Evolutionary conservation across 768 basidiomycete species (phyloP).

Genomic region (Suillus subaureus): DNA sequence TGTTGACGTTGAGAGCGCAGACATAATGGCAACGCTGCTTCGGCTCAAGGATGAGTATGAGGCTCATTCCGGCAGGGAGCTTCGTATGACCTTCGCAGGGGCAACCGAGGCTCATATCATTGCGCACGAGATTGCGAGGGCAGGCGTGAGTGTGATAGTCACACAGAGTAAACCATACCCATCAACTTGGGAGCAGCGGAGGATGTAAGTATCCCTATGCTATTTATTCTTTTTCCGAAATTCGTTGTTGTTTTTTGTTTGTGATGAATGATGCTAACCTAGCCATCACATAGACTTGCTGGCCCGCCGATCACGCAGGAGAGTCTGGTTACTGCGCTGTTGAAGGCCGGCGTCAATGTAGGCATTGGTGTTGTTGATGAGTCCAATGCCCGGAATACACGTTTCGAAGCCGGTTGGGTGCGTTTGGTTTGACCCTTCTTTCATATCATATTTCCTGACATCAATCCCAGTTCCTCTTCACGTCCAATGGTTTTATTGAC

Average conservation of each 20-base stretch:
- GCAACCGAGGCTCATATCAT: conserved; percentile 67
- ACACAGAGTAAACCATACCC: conserved; percentile 66
- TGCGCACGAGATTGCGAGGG: conserved; percentile 66
- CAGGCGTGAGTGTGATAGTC: conserved; percentile 73
- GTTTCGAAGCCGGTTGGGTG: conserved; percentile 44
- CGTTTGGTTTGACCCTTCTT: conserved; percentile 8
- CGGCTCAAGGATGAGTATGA: conserved; percentile 71
- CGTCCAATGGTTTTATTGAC: conserved; percentile 41
- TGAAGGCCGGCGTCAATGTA: conserved; percentile 63
- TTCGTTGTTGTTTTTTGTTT: too few relatives aligned
- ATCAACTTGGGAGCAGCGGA: conserved; percentile 59
- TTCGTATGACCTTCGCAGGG: conserved; percentile 65
- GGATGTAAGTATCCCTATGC: conserved; percentile 60
- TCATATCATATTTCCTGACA: background rate
- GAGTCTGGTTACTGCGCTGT: conserved; percentile 54
- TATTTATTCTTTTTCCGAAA: too few relatives aligned
- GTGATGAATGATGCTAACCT: background rate
- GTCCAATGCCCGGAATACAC: conserved; percentile 34
- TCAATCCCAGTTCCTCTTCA: conserved; percentile 37
- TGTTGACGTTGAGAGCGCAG: conserved; percentile 66
- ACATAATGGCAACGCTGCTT: conserved; percentile 72
- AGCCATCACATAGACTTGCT: conserved; percentile 45
- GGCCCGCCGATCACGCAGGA: conserved; percentile 69
- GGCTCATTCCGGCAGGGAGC: conserved; percentile 52
- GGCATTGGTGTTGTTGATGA: conserved; percentile 51